These are phyloP conservation scores for Fabrea salina DNA, from an alignment of 169 alveolate genomes.

Conservation along the genomic window DNA sequence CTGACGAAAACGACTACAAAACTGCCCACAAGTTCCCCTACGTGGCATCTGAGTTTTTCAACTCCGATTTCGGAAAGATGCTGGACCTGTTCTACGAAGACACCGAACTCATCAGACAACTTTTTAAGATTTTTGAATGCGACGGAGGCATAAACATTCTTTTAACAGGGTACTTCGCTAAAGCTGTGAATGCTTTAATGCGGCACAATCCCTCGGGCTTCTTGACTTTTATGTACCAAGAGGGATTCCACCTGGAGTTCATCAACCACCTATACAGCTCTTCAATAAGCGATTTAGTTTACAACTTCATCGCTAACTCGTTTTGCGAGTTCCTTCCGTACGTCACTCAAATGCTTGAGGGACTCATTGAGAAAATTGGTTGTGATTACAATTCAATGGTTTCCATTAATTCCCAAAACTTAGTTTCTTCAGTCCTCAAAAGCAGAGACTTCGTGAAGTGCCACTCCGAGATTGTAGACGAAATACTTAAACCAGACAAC, in stretches of 20 bases:
- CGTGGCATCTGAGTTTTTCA: conserved; percentile 10
- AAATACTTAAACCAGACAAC: too few species aligned
- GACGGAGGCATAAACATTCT: not conserved
- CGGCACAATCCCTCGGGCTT: not conserved
- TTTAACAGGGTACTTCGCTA: not conserved
- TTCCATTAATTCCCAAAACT: not conserved
- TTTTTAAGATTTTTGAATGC: not conserved
- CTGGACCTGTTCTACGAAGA: not conserved
- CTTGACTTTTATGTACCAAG: not conserved
- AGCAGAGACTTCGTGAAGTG: too few species aligned
- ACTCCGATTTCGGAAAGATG: not conserved
- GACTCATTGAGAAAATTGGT: not conserved
- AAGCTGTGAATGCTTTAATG: not conserved
- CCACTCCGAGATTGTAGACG: too few species aligned
- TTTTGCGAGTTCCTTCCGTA: not conserved
- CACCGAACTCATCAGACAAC: not conserved
- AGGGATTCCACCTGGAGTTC: not conserved
- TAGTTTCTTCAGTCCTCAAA: too few species aligned
- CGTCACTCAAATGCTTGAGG: not conserved
- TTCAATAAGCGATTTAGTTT: not conserved
- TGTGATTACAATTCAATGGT: not conserved
- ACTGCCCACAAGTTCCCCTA: not conserved
- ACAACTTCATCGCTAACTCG: not conserved
- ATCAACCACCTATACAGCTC: not conserved
- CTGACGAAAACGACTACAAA: not conserved